A percentile compares a stretch with the other conserved stretches of the same genome.
Conservation (phyloP, 2,329 filamentous ascomycete genomes). For the Diatrype stigma region DNA sequence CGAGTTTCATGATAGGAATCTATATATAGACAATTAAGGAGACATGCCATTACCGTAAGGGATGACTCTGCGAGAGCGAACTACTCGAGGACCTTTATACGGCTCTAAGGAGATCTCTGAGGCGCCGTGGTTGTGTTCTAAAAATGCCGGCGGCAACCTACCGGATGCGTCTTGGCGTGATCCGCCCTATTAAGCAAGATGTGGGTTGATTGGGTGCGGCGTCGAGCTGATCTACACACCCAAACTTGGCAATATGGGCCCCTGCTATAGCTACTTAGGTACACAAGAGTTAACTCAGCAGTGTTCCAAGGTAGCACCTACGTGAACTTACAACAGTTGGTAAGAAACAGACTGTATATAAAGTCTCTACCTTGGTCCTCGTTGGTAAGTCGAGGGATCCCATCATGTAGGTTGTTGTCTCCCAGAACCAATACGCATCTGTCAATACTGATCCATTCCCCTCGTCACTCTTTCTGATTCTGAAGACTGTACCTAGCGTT, state of each 20-base stretch:
- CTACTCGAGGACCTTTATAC: too few relatives aligned
- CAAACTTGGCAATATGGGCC: not conserved
- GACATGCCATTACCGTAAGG: not conserved
- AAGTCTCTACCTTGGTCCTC: not conserved
- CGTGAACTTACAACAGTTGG: too few relatives aligned
- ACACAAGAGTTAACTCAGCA: not conserved
- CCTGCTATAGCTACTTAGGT: not conserved
- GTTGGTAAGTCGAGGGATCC: too few relatives aligned
- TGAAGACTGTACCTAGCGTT: not conserved
- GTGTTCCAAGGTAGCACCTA: too few relatives aligned
- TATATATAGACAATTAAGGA: not conserved
- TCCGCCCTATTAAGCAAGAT: not conserved
- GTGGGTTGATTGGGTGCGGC: not conserved
- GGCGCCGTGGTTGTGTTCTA: not conserved
- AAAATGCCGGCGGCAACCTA: not conserved
- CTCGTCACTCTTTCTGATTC: not conserved
- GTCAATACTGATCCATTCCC: too few relatives aligned
- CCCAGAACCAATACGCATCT: too few relatives aligned
- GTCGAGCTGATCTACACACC: not conserved
- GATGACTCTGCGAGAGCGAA: too few relatives aligned
- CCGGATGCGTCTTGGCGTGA: not conserved
- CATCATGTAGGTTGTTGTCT: too few relatives aligned
- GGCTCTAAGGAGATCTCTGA: not conserved
- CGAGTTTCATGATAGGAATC: not conserved
- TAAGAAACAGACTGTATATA: not conserved